Evolutionary conservation across 179 eudicot genomes (phyloP), one percentile per base, ranked within the genome.

Genomic region (Camellia oleifera): DNA sequence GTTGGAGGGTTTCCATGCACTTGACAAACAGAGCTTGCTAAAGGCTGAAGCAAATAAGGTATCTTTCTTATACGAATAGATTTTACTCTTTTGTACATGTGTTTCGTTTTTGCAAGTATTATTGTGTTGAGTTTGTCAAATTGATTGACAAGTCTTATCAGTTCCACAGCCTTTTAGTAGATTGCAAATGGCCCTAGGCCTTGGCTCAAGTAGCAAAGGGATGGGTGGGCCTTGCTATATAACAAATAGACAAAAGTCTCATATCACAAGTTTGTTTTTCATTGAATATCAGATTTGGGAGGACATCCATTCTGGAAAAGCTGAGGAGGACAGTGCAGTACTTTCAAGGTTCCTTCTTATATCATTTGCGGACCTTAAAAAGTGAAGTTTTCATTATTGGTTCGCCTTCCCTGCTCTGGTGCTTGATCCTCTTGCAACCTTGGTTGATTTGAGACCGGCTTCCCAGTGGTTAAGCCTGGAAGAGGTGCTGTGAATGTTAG

Each of bases 301-400:
- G 74, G 97, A 94, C 78, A 92, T 95, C 78, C 79, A 75, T 80
- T 90, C 91, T 50, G 97, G 99, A 75, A 87, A 82, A 78, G 90
- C 87, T 56, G 97, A 95, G 86, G 90, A 95, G 81, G 91, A 95
- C 78, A 81, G 90, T 82, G 77, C 91, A 70, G 74, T 91, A 78
- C 95, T 95, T 74, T 90, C 88, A 70, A 92, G 98, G 79, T 95
- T 95, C 85, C 91, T 95, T 79, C 86, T 94, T 75, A 81, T 95
- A 77, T 84, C 99, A 84, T 95, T 94, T 88, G 97, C 99, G 5
- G 99, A 95, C 88, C 89, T 95, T 65, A 95, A 95, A 83, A 91
- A 89, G 64, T 95, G 98, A 97, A 88, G 85, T 69, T 95, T 95
- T 77, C 87, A 88, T 83, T 95, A 94, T 74, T 84, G 90, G 90